A percentile compares a stretch with the other conserved stretches of the same genome.
phyloP scores from a whole-genome alignment of 768 basidiomycete species.

The Lentinus brumalis region DNA sequence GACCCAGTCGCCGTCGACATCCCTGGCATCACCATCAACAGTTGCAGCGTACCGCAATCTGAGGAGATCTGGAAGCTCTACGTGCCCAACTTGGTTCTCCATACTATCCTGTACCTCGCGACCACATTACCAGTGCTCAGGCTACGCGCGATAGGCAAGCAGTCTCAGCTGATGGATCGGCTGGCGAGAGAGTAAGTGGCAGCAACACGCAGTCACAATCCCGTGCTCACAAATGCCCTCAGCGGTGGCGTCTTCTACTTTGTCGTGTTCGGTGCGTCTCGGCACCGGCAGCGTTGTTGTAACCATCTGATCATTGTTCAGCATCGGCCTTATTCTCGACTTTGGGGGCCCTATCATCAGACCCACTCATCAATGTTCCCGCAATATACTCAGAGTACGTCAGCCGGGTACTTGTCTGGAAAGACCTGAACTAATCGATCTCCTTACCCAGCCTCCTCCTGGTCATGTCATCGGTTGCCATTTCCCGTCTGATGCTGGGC shows the following conservation, averaged over 20 bases:
- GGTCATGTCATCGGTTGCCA: conserved; percentile 29
- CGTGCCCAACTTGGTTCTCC: conserved; percentile 19
- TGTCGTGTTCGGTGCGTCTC: conserved; percentile 15
- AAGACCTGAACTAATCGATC: neutral
- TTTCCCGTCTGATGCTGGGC: conserved; percentile 42
- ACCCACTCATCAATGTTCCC: conserved; percentile 5
- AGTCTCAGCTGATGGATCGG: conserved; percentile 17
- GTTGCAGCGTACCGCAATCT: conserved; percentile 22
- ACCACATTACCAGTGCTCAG: conserved; percentile 19
- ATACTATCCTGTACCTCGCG: conserved; percentile 22
- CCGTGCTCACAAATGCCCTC: neutral
- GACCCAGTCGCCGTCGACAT: conserved; percentile 5
- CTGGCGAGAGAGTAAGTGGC: conserved; percentile 19
- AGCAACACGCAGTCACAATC: neutral
- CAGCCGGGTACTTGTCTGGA: neutral
- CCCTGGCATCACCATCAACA: conserved; percentile 11
- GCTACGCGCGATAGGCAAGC: conserved; percentile 7
- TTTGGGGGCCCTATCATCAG: conserved; percentile 9
- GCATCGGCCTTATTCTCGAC: conserved; percentile 17
- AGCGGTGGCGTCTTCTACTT: conserved; percentile 25
- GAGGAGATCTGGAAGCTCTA: conserved; percentile 19
- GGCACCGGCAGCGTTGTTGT: neutral
- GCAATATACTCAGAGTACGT: neutral
- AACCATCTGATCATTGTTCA: neutral
- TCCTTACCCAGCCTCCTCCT: conserved; percentile 13